A percentile compares a stretch with the other conserved stretches of the same genome.
Conservation (phyloP, 176 grass and related monocot genomes). For the Bromus sterilis region DNA sequence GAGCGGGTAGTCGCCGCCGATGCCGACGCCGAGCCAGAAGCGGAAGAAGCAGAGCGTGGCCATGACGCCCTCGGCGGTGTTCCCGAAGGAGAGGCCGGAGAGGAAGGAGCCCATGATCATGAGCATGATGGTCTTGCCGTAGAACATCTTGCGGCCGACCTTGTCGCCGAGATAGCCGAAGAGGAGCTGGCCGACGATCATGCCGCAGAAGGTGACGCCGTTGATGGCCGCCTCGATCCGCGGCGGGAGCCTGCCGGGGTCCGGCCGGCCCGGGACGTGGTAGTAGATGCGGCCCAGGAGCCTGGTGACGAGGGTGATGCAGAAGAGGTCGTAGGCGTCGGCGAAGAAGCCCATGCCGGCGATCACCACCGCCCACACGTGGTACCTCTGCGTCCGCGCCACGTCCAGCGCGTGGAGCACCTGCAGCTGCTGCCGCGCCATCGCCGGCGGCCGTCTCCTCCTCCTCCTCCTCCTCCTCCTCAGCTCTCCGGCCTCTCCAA, state of each 20-base stretch:
- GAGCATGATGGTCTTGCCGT: conserved; percentile 41
- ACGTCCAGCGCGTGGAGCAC: conserved; percentile 31
- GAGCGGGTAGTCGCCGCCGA: conserved; percentile 62
- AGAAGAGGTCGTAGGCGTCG: conserved; percentile 22
- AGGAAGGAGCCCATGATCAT: conserved; percentile 30
- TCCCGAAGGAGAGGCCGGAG: conserved; percentile 48
- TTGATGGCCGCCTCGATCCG: background rate
- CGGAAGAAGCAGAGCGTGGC: conserved; percentile 66
- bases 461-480: background rate
- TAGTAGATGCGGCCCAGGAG: conserved; percentile 15
- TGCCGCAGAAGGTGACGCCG: conserved; percentile 61
- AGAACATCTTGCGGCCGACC: conserved; percentile 53
- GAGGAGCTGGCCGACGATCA: conserved; percentile 44
- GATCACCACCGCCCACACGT: conserved; percentile 12
- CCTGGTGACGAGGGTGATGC: conserved; percentile 1
- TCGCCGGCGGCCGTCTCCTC: background rate
- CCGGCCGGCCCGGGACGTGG: background rate
- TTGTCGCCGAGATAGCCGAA: conserved; percentile 80
- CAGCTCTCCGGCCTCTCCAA: no score
- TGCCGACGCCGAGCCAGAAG: conserved; percentile 73
- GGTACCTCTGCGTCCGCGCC: conserved; percentile 28
- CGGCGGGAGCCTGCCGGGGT: conserved; percentile 5
- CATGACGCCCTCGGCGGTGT: conserved; percentile 25
- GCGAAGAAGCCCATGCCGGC: conserved; percentile 24
- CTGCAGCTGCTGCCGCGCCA: conserved; percentile 3